Conservation (phyloP, 1,284 basidiomycete species). For the Anthracocystis setariae region DNA sequence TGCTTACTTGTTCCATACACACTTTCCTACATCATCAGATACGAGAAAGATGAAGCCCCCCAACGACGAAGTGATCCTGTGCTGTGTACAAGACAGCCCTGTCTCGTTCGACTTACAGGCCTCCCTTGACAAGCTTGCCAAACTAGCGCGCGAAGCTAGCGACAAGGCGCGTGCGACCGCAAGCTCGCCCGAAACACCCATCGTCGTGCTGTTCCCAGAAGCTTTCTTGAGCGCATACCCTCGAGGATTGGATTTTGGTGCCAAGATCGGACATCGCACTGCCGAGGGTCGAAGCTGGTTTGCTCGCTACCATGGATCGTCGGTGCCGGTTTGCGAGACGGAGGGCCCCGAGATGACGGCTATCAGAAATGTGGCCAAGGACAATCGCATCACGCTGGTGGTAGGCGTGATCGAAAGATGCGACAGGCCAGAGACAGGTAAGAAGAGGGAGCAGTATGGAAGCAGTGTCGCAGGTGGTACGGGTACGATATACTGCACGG, state of each 20-base stretch:
- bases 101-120: conserved; percentile 43
- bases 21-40: background rate
- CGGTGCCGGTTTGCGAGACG: conserved; percentile 42
- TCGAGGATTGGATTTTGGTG: conserved; percentile 59
- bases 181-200: conserved; percentile 9
- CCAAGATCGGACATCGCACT: conserved; percentile 46
- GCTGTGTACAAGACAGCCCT: conserved; percentile 49
- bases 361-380: conserved; percentile 31
- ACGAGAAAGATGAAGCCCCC: background rate
- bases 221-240: conserved; percentile 72
- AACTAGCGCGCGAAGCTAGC: conserved; percentile 38
- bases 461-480: conserved; percentile 66
- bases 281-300: conserved; percentile 51
- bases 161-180: conserved; percentile 30
- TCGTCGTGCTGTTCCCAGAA: conserved; percentile 77
- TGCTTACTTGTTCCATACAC: background rate
- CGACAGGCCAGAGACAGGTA: conserved; percentile 32
- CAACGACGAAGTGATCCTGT: conserved; percentile 38
- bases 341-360: conserved; percentile 41
- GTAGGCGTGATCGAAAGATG: conserved; percentile 77
- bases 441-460: conserved; percentile 33
- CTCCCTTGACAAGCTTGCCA: conserved; percentile 43
- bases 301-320: conserved; percentile 34
- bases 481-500: conserved; percentile 78
- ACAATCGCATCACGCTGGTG: conserved; percentile 69